phyloP scores from a whole-genome alignment of 129 eudicot species.

The Lonicera japonica region DNA sequence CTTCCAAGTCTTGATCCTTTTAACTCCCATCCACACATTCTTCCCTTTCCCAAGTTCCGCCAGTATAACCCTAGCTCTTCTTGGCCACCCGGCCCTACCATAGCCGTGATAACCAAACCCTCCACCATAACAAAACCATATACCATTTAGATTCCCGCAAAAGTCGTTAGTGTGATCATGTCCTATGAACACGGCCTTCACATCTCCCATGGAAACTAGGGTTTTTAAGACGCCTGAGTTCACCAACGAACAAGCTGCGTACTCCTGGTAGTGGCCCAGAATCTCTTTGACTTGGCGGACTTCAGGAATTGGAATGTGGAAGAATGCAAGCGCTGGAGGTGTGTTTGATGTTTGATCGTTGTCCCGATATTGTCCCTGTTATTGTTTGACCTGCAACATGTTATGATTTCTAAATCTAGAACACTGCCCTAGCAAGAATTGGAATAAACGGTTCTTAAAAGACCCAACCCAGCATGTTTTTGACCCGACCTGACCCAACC shows the following conservation, averaged over 20 bases:
- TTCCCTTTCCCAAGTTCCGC: slow-evolving; percentile 62
- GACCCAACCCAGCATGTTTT: neutral
- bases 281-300: slow-evolving; percentile 41
- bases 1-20: slow-evolving; percentile 82
- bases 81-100: slow-evolving; percentile 69
- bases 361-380: slow-evolving; percentile 54
- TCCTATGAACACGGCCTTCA: slow-evolving; percentile 83
- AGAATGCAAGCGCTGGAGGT: slow-evolving; percentile 66
- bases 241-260: slow-evolving; percentile 73
- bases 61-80: slow-evolving; percentile 67
- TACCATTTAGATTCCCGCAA: slow-evolving; percentile 68
- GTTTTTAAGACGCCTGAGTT: slow-evolving; percentile 68
- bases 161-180: slow-evolving; percentile 95
- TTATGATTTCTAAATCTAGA: slow-evolving; percentile 47
- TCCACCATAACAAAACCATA: slow-evolving; percentile 98
- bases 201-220: slow-evolving; percentile 70
- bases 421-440: slow-evolving; percentile 14
- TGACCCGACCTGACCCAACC: too few relatives aligned
- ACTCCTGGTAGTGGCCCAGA: slow-evolving; percentile 54
- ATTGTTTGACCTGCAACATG: slow-evolving; percentile 60
- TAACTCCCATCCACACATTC: slow-evolving; percentile 67
- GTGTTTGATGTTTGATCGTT: slow-evolving; percentile 9
- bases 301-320: slow-evolving; percentile 97
- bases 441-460: neutral
- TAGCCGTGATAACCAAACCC: slow-evolving; percentile 95